These are phyloP conservation scores for Aspergillus phoenicis DNA, from an alignment of 2,329 filamentous ascomycete genomes.

Conservation along the genomic window DNA sequence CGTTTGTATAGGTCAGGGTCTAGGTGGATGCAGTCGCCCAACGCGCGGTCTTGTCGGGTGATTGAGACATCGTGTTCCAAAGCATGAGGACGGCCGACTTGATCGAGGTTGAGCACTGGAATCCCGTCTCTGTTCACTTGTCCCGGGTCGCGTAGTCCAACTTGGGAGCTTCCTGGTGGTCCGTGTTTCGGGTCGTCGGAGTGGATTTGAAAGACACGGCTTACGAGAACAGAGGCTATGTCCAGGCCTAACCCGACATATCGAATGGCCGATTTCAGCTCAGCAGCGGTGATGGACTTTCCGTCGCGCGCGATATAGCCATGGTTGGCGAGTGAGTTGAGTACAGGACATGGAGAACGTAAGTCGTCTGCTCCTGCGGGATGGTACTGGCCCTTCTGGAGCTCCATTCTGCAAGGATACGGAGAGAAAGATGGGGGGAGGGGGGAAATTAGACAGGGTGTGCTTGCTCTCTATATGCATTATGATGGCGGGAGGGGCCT, in stretches of 20 bases:
- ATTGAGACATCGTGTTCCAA: conserved; percentile 23
- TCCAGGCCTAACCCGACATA: conserved; percentile 15
- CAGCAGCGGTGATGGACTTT: conserved; percentile 16
- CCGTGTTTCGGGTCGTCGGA: conserved; percentile 12
- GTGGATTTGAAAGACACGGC: conserved; percentile 18
- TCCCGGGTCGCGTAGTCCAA: conserved; percentile 17
- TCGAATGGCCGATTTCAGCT: conserved; percentile 16
- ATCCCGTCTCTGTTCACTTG: conserved; percentile 14
- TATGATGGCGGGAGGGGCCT: not conserved
- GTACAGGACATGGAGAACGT: conserved; percentile 18
- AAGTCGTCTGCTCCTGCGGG: conserved; percentile 11
- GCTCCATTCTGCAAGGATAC: not conserved
- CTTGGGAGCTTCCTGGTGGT: conserved; percentile 5
- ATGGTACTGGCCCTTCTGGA: conserved; percentile 9
- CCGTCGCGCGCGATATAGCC: conserved; percentile 19
- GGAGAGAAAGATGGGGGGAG: not conserved
- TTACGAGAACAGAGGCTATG: conserved; percentile 8
- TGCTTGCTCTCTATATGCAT: not conserved
- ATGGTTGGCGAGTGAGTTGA: conserved; percentile 24
- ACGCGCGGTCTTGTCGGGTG: conserved; percentile 20
- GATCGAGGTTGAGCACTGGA: conserved; percentile 18
- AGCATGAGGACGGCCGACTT: conserved; percentile 19
- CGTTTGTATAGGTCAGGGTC: conserved; percentile 9
- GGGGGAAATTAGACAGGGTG: not conserved
- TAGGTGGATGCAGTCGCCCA: conserved; percentile 17